phyloP scores from a whole-genome alignment of 192 early-diverging fungal genomes.

The Entomortierella beljakovae region DNA sequence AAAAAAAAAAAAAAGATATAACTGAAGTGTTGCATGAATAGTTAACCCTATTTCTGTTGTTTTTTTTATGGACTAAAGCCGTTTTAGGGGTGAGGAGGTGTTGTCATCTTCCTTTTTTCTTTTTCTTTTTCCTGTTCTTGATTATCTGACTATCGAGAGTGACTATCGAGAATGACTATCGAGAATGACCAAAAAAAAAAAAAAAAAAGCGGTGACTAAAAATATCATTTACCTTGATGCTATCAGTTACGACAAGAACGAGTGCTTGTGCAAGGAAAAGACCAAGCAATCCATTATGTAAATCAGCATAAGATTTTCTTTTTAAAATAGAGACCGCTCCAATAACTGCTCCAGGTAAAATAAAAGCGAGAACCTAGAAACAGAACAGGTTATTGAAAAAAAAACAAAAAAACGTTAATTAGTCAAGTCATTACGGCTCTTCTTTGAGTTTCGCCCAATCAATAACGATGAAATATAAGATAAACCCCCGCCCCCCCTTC shows the following conservation, averaged over 20 bases:
- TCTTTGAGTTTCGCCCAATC: neutral
- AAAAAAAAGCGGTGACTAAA: neutral
- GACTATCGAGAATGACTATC: too few species aligned
- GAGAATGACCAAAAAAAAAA: too few species aligned
- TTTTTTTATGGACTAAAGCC: too few species aligned
- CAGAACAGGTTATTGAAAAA: neutral
- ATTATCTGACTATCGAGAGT: too few species aligned
- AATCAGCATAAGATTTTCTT: conserved; percentile 42
- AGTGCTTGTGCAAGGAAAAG: conserved; percentile 56
- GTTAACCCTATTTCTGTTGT: too few species aligned
- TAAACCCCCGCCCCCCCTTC: too few species aligned
- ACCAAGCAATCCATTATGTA: conserved; percentile 55
- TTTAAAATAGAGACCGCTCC: conserved; percentile 26
- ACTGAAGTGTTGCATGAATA: too few species aligned
- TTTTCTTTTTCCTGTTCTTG: conserved; percentile 1
- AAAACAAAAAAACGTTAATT: neutral
- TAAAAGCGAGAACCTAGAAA: conserved; percentile 43
- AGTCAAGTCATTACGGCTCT: neutral
- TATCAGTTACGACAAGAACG: conserved; percentile 60
- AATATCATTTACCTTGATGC: conserved; percentile 57
- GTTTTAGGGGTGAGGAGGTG: too few species aligned
- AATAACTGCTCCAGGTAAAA: conserved; percentile 32
- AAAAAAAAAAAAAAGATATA: too few species aligned
- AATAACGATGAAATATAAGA: too few species aligned
- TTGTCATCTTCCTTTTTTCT: neutral